Percentiles rank a stretch among this genome's conserved stretches.
Evolutionary conservation across 495 filamentous ascomycete genomes (phyloP).

Genomic region (Aspergillus funiculosus): DNA sequence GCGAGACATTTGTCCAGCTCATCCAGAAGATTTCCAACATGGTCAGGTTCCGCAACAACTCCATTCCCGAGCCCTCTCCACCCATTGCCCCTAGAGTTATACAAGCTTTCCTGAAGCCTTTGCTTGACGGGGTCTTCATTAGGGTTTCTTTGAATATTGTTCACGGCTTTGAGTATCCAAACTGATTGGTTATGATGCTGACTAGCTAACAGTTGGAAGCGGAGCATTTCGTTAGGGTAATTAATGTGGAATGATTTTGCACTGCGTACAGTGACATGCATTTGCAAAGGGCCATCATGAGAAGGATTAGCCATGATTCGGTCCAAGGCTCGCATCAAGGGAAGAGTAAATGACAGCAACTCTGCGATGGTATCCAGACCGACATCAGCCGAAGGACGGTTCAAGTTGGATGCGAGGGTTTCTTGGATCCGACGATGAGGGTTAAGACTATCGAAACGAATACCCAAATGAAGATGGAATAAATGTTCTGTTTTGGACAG

Average conservation of each 20-base stretch:
- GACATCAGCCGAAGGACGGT: conserved; percentile 37
- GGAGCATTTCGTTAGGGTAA: conserved; percentile 33
- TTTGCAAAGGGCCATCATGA: conserved; percentile 21
- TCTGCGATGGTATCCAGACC: conserved; percentile 52
- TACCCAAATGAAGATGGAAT: conserved; percentile 29
- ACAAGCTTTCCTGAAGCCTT: conserved; percentile 30
- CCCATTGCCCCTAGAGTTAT: conserved; percentile 40
- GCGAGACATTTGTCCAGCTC: conserved; percentile 31
- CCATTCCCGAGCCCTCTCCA: conserved; percentile 48
- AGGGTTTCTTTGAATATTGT: conserved; percentile 14
- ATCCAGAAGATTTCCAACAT: conserved; percentile 38
- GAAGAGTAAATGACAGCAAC: conserved; percentile 56
- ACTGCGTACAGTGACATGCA: conserved; percentile 38
- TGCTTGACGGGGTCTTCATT: conserved; percentile 17
- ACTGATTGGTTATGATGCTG: conserved; percentile 28
- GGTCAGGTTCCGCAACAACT: conserved; percentile 32
- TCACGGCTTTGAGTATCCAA: conserved; percentile 41
- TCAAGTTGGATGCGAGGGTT: conserved; percentile 56
- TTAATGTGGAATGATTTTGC: conserved; percentile 41
- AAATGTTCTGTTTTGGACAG: conserved; percentile 23
- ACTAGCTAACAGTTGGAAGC: conserved; percentile 33
- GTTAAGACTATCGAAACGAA: conserved; percentile 55
- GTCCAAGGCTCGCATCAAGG: conserved; percentile 61
- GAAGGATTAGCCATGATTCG: conserved; percentile 27
- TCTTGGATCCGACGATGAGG: conserved; percentile 71